Evolutionary conservation across 2,329 filamentous ascomycete species (phyloP).

Genomic region (Drechslerella dactyloides): DNA sequence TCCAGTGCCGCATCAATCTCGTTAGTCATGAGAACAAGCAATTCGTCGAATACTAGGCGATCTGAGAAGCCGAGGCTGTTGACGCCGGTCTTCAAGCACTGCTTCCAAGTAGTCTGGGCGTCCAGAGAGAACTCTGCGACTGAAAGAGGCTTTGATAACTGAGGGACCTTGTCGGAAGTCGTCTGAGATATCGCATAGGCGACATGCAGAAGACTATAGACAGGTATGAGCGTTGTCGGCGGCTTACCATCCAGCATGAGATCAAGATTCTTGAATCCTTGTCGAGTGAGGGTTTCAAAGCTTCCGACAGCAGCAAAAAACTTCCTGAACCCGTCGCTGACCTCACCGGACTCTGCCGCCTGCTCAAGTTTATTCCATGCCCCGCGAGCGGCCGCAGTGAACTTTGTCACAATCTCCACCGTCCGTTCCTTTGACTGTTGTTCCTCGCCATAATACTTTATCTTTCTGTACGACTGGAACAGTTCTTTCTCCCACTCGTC

Average conservation of each 20-base stretch:
- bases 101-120: conserved; percentile 33
- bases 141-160: conserved; percentile 25
- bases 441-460: conserved; percentile 49
- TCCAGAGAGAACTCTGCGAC: conserved; percentile 22
- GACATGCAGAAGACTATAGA: conserved; percentile 43
- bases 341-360: conserved; percentile 26
- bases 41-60: conserved; percentile 32
- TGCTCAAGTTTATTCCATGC: conserved; percentile 37
- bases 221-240: conserved; percentile 29
- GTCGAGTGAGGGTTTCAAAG: conserved; percentile 36
- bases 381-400: conserved; percentile 34
- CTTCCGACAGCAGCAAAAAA: conserved; percentile 37
- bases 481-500: conserved; percentile 46
- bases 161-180: conserved; percentile 26
- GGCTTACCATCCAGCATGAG: conserved; percentile 37
- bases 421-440: conserved; percentile 42
- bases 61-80: conserved; percentile 40
- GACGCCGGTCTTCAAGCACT: conserved; percentile 22
- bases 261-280: conserved; percentile 43
- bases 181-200: conserved; percentile 47
- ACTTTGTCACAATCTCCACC: conserved; percentile 38
- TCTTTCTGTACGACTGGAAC: conserved; percentile 44
- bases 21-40: conserved; percentile 42
- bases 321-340: conserved; percentile 34
- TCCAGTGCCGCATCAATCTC: conserved; percentile 43